phyloP scores from a whole-genome alignment of 2,329 filamentous ascomycete species.

The Paecilomyces formosus region DNA sequence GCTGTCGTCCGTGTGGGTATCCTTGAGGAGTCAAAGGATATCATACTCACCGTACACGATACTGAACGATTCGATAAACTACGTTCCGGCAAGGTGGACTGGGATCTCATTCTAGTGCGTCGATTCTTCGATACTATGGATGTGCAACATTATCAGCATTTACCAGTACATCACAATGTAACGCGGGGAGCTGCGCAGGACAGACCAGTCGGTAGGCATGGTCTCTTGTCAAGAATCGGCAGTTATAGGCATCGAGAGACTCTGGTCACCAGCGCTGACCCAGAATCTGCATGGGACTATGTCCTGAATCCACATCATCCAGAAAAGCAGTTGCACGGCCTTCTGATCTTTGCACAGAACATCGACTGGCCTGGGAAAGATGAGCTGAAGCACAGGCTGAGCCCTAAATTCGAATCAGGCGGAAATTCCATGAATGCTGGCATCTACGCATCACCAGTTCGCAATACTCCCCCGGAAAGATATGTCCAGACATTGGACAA shows the following conservation, averaged over 20 bases:
- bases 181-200: background rate
- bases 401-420: conserved; percentile 24
- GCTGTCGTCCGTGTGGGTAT: conserved; percentile 37
- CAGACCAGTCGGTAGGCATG: conserved; percentile 9
- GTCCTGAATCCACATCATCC: conserved; percentile 29
- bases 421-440: conserved; percentile 7
- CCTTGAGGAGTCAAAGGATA: conserved; percentile 29
- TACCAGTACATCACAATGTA: background rate
- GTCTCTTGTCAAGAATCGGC: conserved; percentile 17
- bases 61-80: conserved; percentile 39
- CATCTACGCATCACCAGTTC: conserved; percentile 8
- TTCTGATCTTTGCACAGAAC: conserved; percentile 43
- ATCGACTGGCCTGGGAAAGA: conserved; percentile 44
- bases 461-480: conserved; percentile 2
- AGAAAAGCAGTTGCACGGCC: conserved; percentile 41
- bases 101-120: conserved; percentile 48
- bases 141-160: conserved; percentile 19
- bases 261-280: conserved; percentile 5
- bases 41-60: conserved; percentile 36
- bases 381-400: conserved; percentile 28
- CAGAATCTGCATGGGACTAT: conserved; percentile 25
- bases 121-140: conserved; percentile 47
- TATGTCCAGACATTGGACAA: conserved; percentile 9
- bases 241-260: conserved; percentile 14
- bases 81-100: conserved; percentile 46